Base-by-base conservation (phyloP, 2,329 filamentous ascomycete species). In the Aureobasidium mangrovei region DNA sequence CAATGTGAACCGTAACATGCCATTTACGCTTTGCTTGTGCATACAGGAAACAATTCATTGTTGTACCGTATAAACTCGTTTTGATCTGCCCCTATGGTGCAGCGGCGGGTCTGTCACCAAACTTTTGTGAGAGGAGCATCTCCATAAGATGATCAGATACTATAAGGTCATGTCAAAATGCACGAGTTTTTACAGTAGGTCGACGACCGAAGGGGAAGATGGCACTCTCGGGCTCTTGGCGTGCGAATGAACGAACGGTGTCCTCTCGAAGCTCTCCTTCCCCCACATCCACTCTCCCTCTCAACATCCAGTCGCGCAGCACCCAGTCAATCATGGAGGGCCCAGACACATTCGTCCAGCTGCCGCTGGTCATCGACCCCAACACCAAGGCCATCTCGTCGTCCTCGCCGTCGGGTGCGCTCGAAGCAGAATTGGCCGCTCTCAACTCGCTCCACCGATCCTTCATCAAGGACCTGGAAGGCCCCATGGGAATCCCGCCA, bases 281-380 rank as follows among this genome's bases (percentile, higher is more conserved):
- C 45, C 45, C 35, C 35, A 48, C 35, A 29, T 10, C 32, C 31
- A 26, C 39, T 29, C 44, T 18, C 33, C 33, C 38, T 36, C 7
- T 32, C 33, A 7, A n/a, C 28, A 44, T 18, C 24, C 9, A 10
- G 7, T 26, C 49, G 27, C 41, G 38, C 42, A 48, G 7, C 28
- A 28, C 29, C 18, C 10, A 24, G 33, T 51, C 29, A 49, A 49
- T 46, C 51, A 64, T 65, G 59, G 64, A 65, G 54, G 56, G 56
- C 42, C 49, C 57, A 53, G 83, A 86, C 58, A 83, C 83, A 62
- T 97, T 91, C 78, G 87, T 83, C 62, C 82, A 89, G 63, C 83
- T 95, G 66, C 87, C 89, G 36, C 77, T 98, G 52, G 76, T 81
- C 59, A 80, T 97, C 70, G 86, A 96, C 74, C 81, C 88, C n/a